A percentile compares a stretch with the other conserved stretches of the same genome.
phyloP scores from a whole-genome alignment of 2,329 filamentous ascomycete genomes.

The Chalaropsis ovoidea region DNA sequence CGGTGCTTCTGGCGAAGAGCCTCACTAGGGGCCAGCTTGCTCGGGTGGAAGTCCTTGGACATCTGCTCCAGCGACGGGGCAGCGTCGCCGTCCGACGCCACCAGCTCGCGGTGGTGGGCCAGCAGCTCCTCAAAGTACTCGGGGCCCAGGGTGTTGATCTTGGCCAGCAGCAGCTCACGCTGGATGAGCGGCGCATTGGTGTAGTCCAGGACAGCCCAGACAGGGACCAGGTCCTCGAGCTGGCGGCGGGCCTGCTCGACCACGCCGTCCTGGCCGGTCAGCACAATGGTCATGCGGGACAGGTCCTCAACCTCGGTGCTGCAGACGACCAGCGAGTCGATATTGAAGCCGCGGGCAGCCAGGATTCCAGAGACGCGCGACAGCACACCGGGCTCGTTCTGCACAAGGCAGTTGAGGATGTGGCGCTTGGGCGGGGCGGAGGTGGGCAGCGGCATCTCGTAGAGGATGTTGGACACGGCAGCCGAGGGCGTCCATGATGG shows the following conservation, averaged over 20 bases:
- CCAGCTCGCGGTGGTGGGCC: conserved; percentile 87
- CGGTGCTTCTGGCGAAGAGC: conserved; percentile 94
- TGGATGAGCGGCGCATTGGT: conserved; percentile 86
- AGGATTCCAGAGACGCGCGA: conserved; percentile 94
- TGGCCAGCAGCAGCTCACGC: conserved; percentile 87
- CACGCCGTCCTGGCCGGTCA: conserved; percentile 90
- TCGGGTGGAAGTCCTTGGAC: conserved; percentile 74
- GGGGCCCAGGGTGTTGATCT: conserved; percentile 90
- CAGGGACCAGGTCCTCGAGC: conserved; percentile 90
- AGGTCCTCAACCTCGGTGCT: conserved; percentile 95
- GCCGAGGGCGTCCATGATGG: conserved; percentile 81
- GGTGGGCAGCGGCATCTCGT: conserved; percentile 86
- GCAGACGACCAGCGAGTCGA: conserved; percentile 95
- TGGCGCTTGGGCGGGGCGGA: conserved; percentile 81
- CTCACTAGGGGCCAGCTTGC: conserved; percentile 73
- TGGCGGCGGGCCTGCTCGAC: conserved; percentile 94
- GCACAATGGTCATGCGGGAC: conserved; percentile 96
- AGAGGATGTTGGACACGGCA: conserved; percentile 95
- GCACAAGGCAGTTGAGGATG: conserved; percentile 94
- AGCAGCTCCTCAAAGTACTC: conserved; percentile 98
- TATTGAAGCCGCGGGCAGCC: conserved; percentile 95
- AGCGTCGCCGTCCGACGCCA: conserved; percentile 37
- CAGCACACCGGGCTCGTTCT: conserved; percentile 96
- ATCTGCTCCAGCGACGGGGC: conserved; percentile 38
- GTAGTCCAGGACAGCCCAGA: conserved; percentile 97